Conservation (phyloP, 495 filamentous ascomycete genomes). For the Hypoxylon cercidicola region DNA sequence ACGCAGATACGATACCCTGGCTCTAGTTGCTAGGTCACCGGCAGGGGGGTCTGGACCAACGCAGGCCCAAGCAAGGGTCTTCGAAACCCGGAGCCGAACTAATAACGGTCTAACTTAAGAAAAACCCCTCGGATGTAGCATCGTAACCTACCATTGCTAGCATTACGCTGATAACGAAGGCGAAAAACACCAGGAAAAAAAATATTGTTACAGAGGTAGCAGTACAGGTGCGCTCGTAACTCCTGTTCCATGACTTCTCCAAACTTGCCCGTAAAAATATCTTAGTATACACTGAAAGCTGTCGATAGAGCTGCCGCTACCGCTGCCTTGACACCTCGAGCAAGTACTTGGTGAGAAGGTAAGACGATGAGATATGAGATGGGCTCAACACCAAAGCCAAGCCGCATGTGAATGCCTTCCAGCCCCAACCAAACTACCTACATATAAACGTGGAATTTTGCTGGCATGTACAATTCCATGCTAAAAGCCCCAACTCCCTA, state of each 20-base stretch:
- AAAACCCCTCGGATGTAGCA: constrained; percentile 10
- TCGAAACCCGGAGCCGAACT: constrained; percentile 15
- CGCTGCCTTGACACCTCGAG: not conserved
- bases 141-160: constrained; percentile 26
- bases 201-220: not conserved
- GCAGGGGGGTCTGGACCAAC: constrained; percentile 24
- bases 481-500: constrained; percentile 3
- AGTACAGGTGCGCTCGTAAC: constrained; percentile 5
- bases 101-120: constrained; percentile 13
- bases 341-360: constrained; percentile 1
- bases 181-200: constrained; percentile 3
- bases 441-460: constrained; percentile 21
- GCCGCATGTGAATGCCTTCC: too few relatives aligned
- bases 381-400: too few relatives aligned
- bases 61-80: constrained; percentile 18
- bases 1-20: constrained; percentile 28
- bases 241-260: not conserved
- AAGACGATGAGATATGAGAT: too few relatives aligned
- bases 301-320: not conserved
- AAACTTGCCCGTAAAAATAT: constrained; percentile 1
- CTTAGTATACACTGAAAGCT: not conserved
- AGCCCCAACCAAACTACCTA: not conserved
- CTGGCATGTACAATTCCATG: constrained; percentile 33
- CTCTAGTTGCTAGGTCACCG: not conserved
- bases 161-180: constrained; percentile 22